A percentile compares a stretch with the other conserved stretches of the same genome.
Conservation (phyloP, 140 eudicot genomes). For the Bidens hawaiensis region DNA sequence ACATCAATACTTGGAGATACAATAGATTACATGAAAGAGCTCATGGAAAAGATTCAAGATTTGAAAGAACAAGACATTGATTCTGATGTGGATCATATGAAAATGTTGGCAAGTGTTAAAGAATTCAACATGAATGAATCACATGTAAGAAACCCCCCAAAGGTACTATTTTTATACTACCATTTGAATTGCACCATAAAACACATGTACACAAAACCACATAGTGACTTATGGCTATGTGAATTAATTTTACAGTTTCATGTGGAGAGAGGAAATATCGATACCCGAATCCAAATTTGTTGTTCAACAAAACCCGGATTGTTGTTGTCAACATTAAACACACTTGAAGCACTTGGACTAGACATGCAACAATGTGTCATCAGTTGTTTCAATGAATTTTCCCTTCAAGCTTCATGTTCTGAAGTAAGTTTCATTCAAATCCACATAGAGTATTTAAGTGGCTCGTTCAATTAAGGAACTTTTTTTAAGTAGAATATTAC, state of each 20-base stretch:
- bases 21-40: slow-evolving; percentile 82
- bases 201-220: not conserved
- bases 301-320: slow-evolving; percentile 72
- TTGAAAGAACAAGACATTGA: slow-evolving; percentile 39
- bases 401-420: slow-evolving; percentile 72
- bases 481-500: not conserved
- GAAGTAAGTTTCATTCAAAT: slow-evolving; percentile 43
- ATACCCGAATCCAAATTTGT: slow-evolving; percentile 53
- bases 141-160: slow-evolving; percentile 52
- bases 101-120: slow-evolving; percentile 30
- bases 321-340: slow-evolving; percentile 57
- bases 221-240: not conserved
- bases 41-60: slow-evolving; percentile 47
- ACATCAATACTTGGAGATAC: slow-evolving; percentile 89
- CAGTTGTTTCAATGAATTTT: slow-evolving; percentile 79
- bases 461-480: no score
- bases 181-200: not conserved
- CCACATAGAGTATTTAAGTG: no score
- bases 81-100: slow-evolving; percentile 20
- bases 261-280: slow-evolving; percentile 49
- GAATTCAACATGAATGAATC: slow-evolving; percentile 46
- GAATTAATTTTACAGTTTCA: slow-evolving; percentile 42
- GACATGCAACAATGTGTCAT: slow-evolving; percentile 79
- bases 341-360: slow-evolving; percentile 69
- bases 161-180: slow-evolving; percentile 34